These are phyloP conservation scores for Leccinum pachyderme DNA, from an alignment of 1,284 basidiomycete genomes.

Conservation along the genomic window DNA sequence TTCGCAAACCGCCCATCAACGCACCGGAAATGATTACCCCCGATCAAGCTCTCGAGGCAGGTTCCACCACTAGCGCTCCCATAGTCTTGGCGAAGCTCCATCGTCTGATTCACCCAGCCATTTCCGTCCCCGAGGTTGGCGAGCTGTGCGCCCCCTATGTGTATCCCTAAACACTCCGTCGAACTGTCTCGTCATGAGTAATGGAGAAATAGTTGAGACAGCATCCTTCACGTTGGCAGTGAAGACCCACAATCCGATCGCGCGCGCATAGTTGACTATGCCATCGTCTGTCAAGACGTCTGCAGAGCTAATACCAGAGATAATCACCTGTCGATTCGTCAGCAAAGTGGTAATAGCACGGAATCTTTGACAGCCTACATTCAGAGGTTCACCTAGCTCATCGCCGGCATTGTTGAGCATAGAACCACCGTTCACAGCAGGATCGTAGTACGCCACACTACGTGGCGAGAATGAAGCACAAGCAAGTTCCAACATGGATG, in stretches of 20 bases:
- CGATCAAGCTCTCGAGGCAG: conserved; percentile 58
- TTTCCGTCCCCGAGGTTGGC: conserved; percentile 66
- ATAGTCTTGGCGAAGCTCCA: conserved; percentile 60
- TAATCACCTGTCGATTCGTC: conserved; percentile 45
- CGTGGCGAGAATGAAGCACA: conserved; percentile 1
- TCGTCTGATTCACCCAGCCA: conserved; percentile 44
- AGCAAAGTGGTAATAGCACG: neutral
- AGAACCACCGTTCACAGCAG: conserved; percentile 46
- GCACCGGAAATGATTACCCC: conserved; percentile 68
- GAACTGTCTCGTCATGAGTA: conserved; percentile 42
- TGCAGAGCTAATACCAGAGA: conserved; percentile 54
- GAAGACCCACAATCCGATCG: conserved; percentile 54
- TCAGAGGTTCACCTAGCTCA: conserved; percentile 56
- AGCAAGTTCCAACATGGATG: conserved; percentile 3
- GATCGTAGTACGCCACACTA: conserved; percentile 43
- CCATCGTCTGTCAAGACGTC: conserved; percentile 54
- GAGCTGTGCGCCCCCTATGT: conserved; percentile 53
- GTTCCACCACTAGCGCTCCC: conserved; percentile 48
- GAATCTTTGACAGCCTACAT: conserved; percentile 36
- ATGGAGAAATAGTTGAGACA: neutral
- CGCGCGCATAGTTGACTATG: conserved; percentile 53
- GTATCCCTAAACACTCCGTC: conserved; percentile 59
- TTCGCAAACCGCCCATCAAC: neutral
- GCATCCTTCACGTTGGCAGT: neutral
- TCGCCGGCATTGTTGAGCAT: conserved; percentile 49